Evolutionary conservation across 2,329 filamentous ascomycete genomes (phyloP).

Genomic region (Aureobasidium namibiae): DNA sequence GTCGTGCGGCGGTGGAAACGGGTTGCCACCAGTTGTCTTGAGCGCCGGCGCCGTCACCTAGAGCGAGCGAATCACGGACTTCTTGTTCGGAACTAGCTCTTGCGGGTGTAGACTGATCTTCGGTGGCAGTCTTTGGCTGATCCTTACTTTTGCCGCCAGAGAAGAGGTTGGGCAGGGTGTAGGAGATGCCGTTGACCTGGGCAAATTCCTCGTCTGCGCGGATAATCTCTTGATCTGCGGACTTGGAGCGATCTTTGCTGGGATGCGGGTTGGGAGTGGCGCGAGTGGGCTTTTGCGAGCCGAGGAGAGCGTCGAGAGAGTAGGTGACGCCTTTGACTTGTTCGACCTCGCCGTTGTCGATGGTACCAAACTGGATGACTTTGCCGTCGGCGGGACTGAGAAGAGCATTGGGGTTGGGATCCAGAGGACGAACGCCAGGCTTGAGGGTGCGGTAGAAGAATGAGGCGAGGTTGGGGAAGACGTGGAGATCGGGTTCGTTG

Average conservation of each 20-base stretch:
- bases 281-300: constrained; percentile 37
- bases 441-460: constrained; percentile 98
- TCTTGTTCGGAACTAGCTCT: constrained; percentile 68
- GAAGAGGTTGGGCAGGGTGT: constrained; percentile 80
- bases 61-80: constrained; percentile 74
- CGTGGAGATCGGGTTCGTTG: constrained; percentile 76
- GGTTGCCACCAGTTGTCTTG: constrained; percentile 42
- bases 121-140: constrained; percentile 18
- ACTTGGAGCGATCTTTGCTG: constrained; percentile 23
- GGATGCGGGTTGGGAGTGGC: constrained; percentile 40
- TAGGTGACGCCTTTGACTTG: constrained; percentile 99
- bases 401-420: constrained; percentile 70
- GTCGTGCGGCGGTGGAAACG: constrained; percentile 28
- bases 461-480: constrained; percentile 84
- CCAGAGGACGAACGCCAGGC: constrained; percentile 75
- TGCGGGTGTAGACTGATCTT: constrained; percentile 65
- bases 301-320: constrained; percentile 84
- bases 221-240: constrained; percentile 55
- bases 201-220: constrained; percentile 87
- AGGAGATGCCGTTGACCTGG: constrained; percentile 86
- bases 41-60: constrained; percentile 29
- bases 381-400: constrained; percentile 86
- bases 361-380: constrained; percentile 83
- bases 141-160: constrained; percentile 49
- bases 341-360: constrained; percentile 89